Evolutionary conservation across 257 asterid genomes (phyloP).

Genomic region (Salvia miltiorrhiza): DNA sequence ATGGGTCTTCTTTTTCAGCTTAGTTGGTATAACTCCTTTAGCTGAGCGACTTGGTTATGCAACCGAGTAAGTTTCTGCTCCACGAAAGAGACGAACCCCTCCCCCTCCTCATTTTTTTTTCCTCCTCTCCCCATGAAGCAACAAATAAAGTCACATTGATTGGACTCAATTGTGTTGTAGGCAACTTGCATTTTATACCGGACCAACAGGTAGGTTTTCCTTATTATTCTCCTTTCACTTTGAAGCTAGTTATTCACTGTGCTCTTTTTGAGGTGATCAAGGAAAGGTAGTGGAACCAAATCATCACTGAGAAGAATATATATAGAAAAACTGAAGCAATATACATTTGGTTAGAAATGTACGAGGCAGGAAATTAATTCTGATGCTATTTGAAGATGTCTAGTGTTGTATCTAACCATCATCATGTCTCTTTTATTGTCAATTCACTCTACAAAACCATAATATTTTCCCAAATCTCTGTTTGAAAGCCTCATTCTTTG

Average conservation of each 20-base stretch:
- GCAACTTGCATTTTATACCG: constrained; percentile 66
- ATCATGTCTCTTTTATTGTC: no score
- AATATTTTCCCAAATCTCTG: no score
- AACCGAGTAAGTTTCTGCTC: constrained; percentile 66
- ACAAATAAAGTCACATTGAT: constrained; percentile 12
- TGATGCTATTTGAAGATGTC: no score
- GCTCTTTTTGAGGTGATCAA: neutral
- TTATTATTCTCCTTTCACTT: neutral
- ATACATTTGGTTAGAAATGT: no score
- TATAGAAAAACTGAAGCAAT: no score
- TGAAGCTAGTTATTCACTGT: neutral
- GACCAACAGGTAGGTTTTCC: constrained; percentile 58
- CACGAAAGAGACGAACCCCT: neutral
- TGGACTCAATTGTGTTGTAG: constrained; percentile 34
- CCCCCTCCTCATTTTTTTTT: neutral
- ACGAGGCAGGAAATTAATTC: no score
- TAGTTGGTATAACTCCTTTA: constrained; percentile 79
- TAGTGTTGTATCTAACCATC: no score
- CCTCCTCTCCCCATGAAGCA: neutral
- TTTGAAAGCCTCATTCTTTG: no score
- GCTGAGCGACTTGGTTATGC: constrained; percentile 97
- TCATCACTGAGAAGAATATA: neutral
- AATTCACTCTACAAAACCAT: no score
- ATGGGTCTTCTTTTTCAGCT: constrained; percentile 93
- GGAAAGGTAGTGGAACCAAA: neutral